phyloP scores from a whole-genome alignment of 2,329 filamentous ascomycete species.

The Corinectria fuckeliana region DNA sequence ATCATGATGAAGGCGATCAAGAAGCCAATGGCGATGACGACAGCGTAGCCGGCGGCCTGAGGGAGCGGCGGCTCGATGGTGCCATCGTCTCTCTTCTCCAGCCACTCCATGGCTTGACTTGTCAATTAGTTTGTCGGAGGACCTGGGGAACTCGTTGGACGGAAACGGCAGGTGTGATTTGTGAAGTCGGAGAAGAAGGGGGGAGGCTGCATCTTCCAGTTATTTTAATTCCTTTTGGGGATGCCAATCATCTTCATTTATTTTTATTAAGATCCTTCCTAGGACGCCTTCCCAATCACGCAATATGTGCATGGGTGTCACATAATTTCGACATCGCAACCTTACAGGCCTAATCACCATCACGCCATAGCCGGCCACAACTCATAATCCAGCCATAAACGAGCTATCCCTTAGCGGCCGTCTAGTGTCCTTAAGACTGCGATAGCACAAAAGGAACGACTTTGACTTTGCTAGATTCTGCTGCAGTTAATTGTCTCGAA shows the following conservation, averaged over 20 bases:
- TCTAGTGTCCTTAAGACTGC: not conserved
- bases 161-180: not conserved
- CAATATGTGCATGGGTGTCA: slow-evolving; percentile 11
- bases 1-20: slow-evolving; percentile 52
- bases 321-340: slow-evolving; percentile 1
- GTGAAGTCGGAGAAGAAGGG: not conserved
- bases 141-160: not conserved
- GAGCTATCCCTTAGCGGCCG: slow-evolving; percentile 3
- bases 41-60: slow-evolving; percentile 41
- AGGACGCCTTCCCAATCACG: slow-evolving; percentile 8
- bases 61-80: slow-evolving; percentile 38
- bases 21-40: slow-evolving; percentile 45
- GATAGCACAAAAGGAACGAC: not conserved
- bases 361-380: slow-evolving; percentile 5
- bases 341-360: slow-evolving; percentile 12
- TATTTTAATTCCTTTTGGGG: not conserved
- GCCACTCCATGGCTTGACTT: not conserved
- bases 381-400: not conserved
- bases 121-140: not conserved
- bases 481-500: too few species aligned
- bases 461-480: not conserved
- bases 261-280: not conserved
- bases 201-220: not conserved
- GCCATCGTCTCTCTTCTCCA: slow-evolving; percentile 6
- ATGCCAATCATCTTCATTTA: not conserved